Percentiles rank a stretch among this genome's conserved stretches.
Conservation (phyloP, 2,329 filamentous ascomycete species). For the Salinomyces thailandicus region DNA sequence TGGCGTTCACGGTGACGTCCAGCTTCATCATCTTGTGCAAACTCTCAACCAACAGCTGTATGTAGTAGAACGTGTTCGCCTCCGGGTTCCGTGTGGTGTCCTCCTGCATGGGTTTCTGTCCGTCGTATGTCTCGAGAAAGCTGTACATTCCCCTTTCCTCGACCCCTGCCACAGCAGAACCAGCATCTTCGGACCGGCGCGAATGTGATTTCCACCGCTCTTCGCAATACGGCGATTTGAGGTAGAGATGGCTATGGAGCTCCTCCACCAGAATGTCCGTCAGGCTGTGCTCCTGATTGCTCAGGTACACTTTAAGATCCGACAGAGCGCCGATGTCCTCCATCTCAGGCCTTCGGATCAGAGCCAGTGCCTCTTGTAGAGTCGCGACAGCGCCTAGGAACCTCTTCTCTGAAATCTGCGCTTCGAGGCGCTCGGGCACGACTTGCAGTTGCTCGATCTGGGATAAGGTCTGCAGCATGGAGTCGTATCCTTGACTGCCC, state of each 20-base stretch:
- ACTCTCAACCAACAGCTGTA: constrained; percentile 76
- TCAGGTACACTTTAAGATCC: constrained; percentile 77
- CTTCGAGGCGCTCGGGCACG: constrained; percentile 85
- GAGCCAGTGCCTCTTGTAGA: constrained; percentile 72
- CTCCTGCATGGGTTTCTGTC: constrained; percentile 54
- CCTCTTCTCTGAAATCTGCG: constrained; percentile 88
- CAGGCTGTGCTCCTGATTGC: constrained; percentile 82
- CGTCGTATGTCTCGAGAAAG: constrained; percentile 49
- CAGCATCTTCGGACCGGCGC: constrained; percentile 29
- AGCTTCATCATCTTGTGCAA: constrained; percentile 81
- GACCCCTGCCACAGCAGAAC: constrained; percentile 19
- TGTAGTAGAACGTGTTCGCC: constrained; percentile 88
- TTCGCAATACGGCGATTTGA: constrained; percentile 96
- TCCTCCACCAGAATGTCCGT: constrained; percentile 97
- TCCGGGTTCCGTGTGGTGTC: constrained; percentile 91
- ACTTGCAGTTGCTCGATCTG: constrained; percentile 67
- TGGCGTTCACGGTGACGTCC: constrained; percentile 74
- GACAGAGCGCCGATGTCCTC: constrained; percentile 82
- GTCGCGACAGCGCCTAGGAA: constrained; percentile 90
- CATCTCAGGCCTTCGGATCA: constrained; percentile 76
- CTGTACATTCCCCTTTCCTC: constrained; percentile 46
- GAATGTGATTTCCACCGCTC: constrained; percentile 83
- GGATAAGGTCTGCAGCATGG: constrained; percentile 70
- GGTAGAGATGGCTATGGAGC: constrained; percentile 89
- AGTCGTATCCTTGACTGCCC: constrained; percentile 81